A percentile compares a stretch with the other conserved stretches of the same genome.
Conservation (phyloP, 2,329 filamentous ascomycete genomes). For the Cyphellophora europaea region DNA sequence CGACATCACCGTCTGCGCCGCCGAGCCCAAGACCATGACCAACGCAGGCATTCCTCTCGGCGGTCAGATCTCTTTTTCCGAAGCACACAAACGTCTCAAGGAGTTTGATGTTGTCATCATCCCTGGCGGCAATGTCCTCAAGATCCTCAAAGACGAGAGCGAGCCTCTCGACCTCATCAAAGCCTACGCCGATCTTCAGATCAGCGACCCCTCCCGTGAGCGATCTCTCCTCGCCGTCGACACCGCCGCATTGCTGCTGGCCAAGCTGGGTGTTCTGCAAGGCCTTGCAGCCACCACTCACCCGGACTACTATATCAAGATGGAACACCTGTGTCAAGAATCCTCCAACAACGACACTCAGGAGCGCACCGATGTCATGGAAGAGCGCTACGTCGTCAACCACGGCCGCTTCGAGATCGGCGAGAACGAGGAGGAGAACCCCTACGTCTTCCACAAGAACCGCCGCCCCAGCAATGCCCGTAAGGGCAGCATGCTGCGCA, state of each 20-base stretch:
- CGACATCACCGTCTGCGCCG: conserved; percentile 42
- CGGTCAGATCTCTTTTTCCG: conserved; percentile 68
- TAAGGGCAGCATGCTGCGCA: conserved; percentile 79
- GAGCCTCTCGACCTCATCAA: conserved; percentile 65
- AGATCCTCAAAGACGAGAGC: conserved; percentile 55
- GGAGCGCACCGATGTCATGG: conserved; percentile 73
- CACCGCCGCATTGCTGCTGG: conserved; percentile 70
- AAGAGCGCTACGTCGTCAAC: conserved; percentile 79
- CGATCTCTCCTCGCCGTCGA: conserved; percentile 73
- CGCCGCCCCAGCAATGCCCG: conserved; percentile 47
- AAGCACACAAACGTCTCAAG: conserved; percentile 61
- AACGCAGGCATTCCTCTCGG: conserved; percentile 59
- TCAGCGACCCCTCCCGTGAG: conserved; percentile 68
- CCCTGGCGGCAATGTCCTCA: conserved; percentile 56
- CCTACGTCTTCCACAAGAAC: conserved; percentile 67
- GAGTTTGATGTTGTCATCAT: conserved; percentile 75
- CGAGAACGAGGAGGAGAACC: conserved; percentile 59
- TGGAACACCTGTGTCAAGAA: conserved; percentile 74
- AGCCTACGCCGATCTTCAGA: conserved; percentile 69
- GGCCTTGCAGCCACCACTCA: conserved; percentile 76
- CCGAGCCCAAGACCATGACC: conserved; percentile 38
- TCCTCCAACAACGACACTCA: conserved; percentile 59
- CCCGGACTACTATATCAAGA: conserved; percentile 67
- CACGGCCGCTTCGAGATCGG: conserved; percentile 77
- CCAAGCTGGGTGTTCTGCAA: conserved; percentile 64